phyloP scores from a whole-genome alignment of 1,139 yeast species.

The Kazachstania sp. region DNA sequence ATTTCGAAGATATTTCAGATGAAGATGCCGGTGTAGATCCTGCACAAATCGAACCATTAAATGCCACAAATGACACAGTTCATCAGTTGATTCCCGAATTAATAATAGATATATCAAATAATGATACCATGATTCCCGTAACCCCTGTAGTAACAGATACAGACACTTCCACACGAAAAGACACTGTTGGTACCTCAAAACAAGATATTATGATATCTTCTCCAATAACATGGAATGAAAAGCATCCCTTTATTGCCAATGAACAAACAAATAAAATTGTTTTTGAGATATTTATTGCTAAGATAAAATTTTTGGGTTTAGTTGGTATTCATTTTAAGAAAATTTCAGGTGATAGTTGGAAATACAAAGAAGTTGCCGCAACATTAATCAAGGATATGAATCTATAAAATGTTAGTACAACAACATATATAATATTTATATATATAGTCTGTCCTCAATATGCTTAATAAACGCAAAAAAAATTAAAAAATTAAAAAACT shows the following conservation, averaged over 20 bases:
- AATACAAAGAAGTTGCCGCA: slow-evolving; percentile 87
- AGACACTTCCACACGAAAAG: neutral
- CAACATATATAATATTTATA: neutral
- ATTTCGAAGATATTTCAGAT: neutral
- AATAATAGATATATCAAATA: neutral
- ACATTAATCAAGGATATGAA: slow-evolving; percentile 48
- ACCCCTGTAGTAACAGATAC: neutral
- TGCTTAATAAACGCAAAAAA: neutral
- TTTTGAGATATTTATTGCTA: slow-evolving; percentile 87
- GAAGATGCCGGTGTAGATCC: neutral
- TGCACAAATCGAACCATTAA: neutral
- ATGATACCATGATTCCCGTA: neutral
- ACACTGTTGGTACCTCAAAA: neutral
- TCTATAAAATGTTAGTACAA: neutral
- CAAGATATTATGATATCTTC: neutral
- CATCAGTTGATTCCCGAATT: neutral
- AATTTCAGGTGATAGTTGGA: slow-evolving; percentile 90
- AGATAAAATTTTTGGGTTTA: slow-evolving; percentile 81
- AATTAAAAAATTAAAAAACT: neutral
- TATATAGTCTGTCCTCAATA: neutral
- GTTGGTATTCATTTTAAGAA: slow-evolving; percentile 95
- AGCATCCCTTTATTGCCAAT: neutral
- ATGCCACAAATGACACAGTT: neutral
- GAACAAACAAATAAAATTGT: slow-evolving; percentile 36
- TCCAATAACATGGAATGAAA: neutral